These are phyloP conservation scores for Oryza meridionalis DNA, from an alignment of 176 grass and related monocot species.

Conservation along the genomic window DNA sequence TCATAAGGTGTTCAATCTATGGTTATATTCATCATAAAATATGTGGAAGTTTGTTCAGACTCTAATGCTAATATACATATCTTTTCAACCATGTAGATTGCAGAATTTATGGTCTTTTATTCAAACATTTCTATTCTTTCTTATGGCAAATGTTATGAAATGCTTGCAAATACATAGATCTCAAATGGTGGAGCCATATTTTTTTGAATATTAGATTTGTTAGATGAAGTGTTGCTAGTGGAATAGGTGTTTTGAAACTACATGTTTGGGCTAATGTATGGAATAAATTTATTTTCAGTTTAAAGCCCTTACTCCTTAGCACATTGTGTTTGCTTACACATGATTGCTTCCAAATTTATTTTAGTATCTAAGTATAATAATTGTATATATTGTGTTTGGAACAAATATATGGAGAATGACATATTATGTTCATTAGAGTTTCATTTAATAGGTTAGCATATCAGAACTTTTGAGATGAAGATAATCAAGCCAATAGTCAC, in stretches of 20 bases:
- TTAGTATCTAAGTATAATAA: background rate
- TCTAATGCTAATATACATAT: background rate
- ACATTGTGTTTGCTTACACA: background rate
- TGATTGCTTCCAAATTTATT: background rate
- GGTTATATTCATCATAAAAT: background rate
- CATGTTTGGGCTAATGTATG: background rate
- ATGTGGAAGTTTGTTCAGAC: background rate
- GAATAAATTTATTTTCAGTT: background rate
- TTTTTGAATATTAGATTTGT: background rate
- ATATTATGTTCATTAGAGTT: background rate
- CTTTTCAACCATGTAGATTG: background rate
- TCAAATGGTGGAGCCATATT: background rate
- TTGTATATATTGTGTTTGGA: background rate
- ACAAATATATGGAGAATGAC: background rate
- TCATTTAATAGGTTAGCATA: no score
- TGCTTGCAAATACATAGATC: background rate
- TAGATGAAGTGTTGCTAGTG: background rate
- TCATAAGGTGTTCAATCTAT: background rate
- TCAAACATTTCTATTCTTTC: background rate
- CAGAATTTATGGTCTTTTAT: background rate
- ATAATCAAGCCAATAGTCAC: background rate
- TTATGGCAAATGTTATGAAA: background rate
- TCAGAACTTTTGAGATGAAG: background rate
- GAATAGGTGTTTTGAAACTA: background rate
- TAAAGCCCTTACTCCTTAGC: background rate